Percentiles rank a stretch among this genome's conserved stretches.
These are phyloP conservation scores for Populus simonii DNA, from an alignment of 345 rosid genomes.

Conservation along the genomic window DNA sequence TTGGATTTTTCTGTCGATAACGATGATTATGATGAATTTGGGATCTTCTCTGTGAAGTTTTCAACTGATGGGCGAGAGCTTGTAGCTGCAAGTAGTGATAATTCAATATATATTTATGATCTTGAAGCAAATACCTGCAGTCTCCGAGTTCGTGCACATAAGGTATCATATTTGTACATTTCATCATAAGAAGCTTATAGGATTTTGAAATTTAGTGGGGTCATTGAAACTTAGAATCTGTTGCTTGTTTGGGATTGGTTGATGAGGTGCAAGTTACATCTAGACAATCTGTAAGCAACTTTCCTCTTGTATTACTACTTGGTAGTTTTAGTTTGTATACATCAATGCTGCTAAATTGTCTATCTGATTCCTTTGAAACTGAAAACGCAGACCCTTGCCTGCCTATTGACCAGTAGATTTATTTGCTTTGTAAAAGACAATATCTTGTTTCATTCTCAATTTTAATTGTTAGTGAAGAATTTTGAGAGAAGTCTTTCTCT, in stretches of 20 bases:
- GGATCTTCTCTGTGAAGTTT: conserved; percentile 63
- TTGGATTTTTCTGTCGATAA: conserved; percentile 42
- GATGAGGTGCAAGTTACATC: not conserved
- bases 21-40: conserved; percentile 29
- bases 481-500: no score
- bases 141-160: conserved; percentile 52
- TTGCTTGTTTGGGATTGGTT: not conserved
- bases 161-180: conserved; percentile 28
- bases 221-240: not conserved
- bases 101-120: conserved; percentile 55
- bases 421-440: not conserved
- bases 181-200: not conserved
- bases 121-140: conserved; percentile 46
- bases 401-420: not conserved
- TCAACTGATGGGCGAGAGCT: conserved; percentile 69
- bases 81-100: conserved; percentile 51
- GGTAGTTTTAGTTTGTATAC: not conserved
- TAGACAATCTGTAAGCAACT: not conserved
- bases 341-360: no score
- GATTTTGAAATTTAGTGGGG: no score
- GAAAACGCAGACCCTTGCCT: no score
- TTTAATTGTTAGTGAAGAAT: no score
- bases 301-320: not conserved
- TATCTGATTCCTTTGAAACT: no score
- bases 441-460: not conserved